These are phyloP conservation scores for Aspergillus carbonarius DNA, from an alignment of 2,329 filamentous ascomycete species.

Conservation along the genomic window DNA sequence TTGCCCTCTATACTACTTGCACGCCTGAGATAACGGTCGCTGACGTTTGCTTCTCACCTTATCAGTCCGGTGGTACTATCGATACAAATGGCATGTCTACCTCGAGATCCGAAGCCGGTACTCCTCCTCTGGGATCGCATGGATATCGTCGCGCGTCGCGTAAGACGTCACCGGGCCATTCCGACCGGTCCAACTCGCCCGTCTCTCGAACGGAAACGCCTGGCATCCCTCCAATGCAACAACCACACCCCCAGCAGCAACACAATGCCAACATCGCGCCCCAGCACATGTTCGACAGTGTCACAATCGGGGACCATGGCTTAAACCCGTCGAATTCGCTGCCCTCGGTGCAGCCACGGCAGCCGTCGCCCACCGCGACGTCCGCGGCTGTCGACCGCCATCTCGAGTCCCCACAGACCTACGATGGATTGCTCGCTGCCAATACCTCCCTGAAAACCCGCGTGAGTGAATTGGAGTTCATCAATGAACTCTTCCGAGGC, in stretches of 20 bases:
- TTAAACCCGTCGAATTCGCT: slow-evolving; percentile 58
- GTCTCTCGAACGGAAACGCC: slow-evolving; percentile 78
- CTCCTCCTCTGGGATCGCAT: slow-evolving; percentile 56
- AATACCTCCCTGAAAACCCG: slow-evolving; percentile 91
- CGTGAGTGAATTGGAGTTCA: slow-evolving; percentile 91
- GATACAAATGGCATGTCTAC: slow-evolving; percentile 61
- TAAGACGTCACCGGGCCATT: slow-evolving; percentile 69
- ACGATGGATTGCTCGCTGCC: slow-evolving; percentile 74
- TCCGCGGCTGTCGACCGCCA: slow-evolving; percentile 61
- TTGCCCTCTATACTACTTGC: slow-evolving; percentile 7
- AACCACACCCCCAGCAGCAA: slow-evolving; percentile 59
- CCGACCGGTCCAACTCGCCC: slow-evolving; percentile 74
- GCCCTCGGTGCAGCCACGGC: slow-evolving; percentile 52
- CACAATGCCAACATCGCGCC: slow-evolving; percentile 67
- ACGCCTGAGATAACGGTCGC: slow-evolving; percentile 22
- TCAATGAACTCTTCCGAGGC: slow-evolving; percentile 78
- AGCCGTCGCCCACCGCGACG: slow-evolving; percentile 60
- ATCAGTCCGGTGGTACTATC: slow-evolving; percentile 43
- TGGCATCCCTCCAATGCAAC: slow-evolving; percentile 51
- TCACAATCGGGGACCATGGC: slow-evolving; percentile 64
- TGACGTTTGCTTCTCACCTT: slow-evolving; percentile 21
- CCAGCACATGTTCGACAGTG: slow-evolving; percentile 75
- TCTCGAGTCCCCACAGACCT: slow-evolving; percentile 70
- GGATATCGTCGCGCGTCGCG: slow-evolving; percentile 66
- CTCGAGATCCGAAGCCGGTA: slow-evolving; percentile 56